Evolutionary conservation across 2,329 filamentous ascomycete genomes (phyloP).

Genomic region (Cladosporium sp.): DNA sequence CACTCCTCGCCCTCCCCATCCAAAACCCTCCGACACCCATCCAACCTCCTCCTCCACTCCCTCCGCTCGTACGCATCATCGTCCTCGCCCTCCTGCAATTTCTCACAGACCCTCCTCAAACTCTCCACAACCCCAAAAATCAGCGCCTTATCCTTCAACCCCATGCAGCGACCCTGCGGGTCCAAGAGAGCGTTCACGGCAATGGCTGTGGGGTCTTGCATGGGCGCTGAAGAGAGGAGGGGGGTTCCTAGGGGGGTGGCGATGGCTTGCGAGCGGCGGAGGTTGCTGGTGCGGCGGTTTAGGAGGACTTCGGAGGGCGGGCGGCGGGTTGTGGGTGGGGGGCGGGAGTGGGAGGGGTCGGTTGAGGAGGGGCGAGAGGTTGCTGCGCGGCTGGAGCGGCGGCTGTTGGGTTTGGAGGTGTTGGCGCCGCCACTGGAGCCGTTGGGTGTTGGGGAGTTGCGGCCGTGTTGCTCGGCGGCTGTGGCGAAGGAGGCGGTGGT

Average conservation of each 20-base stretch:
- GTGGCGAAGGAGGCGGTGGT: constrained; percentile 61
- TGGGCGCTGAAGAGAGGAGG: constrained; percentile 27
- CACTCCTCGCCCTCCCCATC: not conserved
- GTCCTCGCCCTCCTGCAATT: constrained; percentile 42
- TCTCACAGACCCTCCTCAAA: constrained; percentile 49
- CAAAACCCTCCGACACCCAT: constrained; percentile 1
- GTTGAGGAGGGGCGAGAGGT: constrained; percentile 4
- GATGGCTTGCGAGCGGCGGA: constrained; percentile 17
- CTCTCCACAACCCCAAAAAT: constrained; percentile 48
- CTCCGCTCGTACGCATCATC: constrained; percentile 61
- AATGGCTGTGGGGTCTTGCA: constrained; percentile 33
- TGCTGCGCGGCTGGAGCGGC: constrained; percentile 9
- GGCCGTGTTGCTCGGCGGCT: constrained; percentile 44
- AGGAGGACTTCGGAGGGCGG: constrained; percentile 19
- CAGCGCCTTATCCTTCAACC: constrained; percentile 52
- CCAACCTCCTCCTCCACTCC: constrained; percentile 10
- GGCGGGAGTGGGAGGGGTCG: constrained; percentile 14
- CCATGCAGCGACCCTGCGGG: constrained; percentile 37
- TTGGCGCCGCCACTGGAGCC: not conserved
- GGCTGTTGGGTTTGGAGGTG: constrained; percentile 4
- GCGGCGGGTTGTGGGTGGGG: constrained; percentile 22
- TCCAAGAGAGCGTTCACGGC: constrained; percentile 38
- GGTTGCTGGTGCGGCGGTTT: constrained; percentile 2
- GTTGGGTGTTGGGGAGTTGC: not conserved
- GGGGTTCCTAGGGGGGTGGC: constrained; percentile 26